phyloP scores from a whole-genome alignment of 2,329 filamentous ascomycete species.

The Ophiosphaerella herpotricha region DNA sequence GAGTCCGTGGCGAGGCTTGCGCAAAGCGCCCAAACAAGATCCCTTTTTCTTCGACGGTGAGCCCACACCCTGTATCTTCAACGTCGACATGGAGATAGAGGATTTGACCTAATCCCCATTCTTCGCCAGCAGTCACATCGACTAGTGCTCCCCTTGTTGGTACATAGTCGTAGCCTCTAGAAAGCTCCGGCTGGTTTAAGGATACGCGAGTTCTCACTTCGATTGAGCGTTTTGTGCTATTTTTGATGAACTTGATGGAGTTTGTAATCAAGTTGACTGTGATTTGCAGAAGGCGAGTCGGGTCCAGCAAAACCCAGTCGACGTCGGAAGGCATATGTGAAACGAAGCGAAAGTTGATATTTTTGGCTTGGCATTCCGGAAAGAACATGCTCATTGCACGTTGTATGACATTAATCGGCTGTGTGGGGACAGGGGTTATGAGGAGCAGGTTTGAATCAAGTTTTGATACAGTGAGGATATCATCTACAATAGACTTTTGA shows the following conservation, averaged over 20 bases:
- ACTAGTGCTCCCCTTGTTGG: slow-evolving; percentile 21
- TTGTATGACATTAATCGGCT: slow-evolving; percentile 41
- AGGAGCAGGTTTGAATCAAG: slow-evolving; percentile 36
- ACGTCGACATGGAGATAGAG: slow-evolving; percentile 38
- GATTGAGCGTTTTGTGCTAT: slow-evolving; percentile 41
- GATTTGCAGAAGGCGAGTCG: slow-evolving; percentile 50
- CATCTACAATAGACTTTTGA: slow-evolving; percentile 42
- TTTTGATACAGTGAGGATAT: slow-evolving; percentile 42
- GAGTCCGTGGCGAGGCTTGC: slow-evolving; percentile 41
- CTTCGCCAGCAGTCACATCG: slow-evolving; percentile 24
- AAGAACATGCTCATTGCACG: slow-evolving; percentile 46
- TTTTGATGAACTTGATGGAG: slow-evolving; percentile 53
- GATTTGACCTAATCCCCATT: slow-evolving; percentile 35
- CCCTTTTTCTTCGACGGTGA: slow-evolving; percentile 36
- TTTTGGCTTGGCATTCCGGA: slow-evolving; percentile 38
- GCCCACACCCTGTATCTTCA: slow-evolving; percentile 39
- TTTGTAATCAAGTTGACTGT: slow-evolving; percentile 52
- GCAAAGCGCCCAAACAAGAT: slow-evolving; percentile 40
- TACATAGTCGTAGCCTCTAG: slow-evolving; percentile 31
- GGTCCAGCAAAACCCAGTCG: slow-evolving; percentile 50
- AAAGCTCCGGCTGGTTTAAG: slow-evolving; percentile 35
- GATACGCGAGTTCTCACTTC: slow-evolving; percentile 45
- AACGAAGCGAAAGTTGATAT: slow-evolving; percentile 34
- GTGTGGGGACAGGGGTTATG: slow-evolving; percentile 46
- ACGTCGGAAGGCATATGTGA: slow-evolving; percentile 44